Base-by-base conservation (phyloP, 352 stramenopile species). In the Thalassiosira pacifica region DNA sequence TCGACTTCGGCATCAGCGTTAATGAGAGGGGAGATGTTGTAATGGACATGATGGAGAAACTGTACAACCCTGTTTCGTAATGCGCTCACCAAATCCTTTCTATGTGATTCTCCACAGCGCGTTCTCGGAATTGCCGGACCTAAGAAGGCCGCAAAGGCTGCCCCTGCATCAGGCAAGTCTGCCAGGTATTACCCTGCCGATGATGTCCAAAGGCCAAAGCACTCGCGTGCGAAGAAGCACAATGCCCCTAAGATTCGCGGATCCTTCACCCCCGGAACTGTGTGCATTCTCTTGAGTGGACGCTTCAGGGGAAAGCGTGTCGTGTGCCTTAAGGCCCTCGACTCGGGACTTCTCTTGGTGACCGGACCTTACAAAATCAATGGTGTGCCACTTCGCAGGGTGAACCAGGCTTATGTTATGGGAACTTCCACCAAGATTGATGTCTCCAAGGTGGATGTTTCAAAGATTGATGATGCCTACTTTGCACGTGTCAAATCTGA, bases 371-470 rank as follows among this genome's bases (percentile, higher is more conserved):
- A 99, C 96, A 98, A 98, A 94, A 95, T 99, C 66, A 99, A 99
- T 95, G 98, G 98, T 82, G 98, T 99, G 29, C 98, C 98, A 27
- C 91, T 99, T 70, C 96, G 98, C 85, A 97, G 98, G 78, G 97
- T 99, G 65, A 99, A 99, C 94, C 97, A 99, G 95, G 93, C 97
- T 53, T 99, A 99, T 90, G 98, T 99, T 53, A 99, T 99, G 88
- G 98, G 97, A 75, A 99, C 98, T 65, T 98, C 96, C 52, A 98
- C 97, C 81, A 99, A 98, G 94, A 93, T 99, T 0, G 95, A 99
- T 94, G 92, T 99, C 67, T 93, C 92, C 52, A 93, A 91, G 68
- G 95, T 99, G 0, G 94, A 97, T 70, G 96, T 99, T 79, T 95
- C 97, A 6, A 94, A 95, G 55, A 96, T 99, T 76, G 88, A 94